Evolutionary conservation across 2,329 filamentous ascomycete genomes (phyloP), one percentile per base, ranked within the genome.

Genomic region (Xylariaceae sp.): DNA sequence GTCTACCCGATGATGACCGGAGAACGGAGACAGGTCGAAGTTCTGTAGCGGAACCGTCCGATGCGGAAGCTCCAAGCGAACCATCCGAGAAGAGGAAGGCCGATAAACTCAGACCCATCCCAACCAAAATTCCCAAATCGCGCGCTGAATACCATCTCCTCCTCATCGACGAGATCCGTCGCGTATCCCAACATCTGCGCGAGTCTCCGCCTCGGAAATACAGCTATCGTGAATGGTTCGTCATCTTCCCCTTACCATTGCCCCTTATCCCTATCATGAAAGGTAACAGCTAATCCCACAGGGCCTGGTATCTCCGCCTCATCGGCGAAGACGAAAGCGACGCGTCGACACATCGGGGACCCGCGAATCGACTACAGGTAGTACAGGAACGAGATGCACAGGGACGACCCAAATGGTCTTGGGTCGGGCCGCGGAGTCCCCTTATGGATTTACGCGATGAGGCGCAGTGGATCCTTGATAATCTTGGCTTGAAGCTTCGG

Each of bases 271-370:
- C 37, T 42, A 9, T 42, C 37, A 42, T 42, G 37, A 42, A 39
- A 39, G 37, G n/a, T 18, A n/a, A 4, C 49, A 6, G 10, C 52
- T 60, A 6, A 62, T 51, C 23, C 23, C 37, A n/a, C 15, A 92
- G 65, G 92, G 88, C 88, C 0, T 89, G 90, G 77, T 94, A 90
- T 67, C 86, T 92, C 6, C 82, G 84, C 18, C 79, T 96, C 37
- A 89, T 96, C n/a, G 84, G 84, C 51, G 83, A 86, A 68, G 82
- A 86, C 69, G 83, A 87, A 68, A 74, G 73, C 57, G 76, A 76
- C 63, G 74, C 80, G 1, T 72, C 75, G 4, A 80, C 74, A 15
- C 84, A 87, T 67, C 71, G 77, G n/a, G 77, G 74, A 44, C 67
- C 70, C 1, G 54, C 58, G 11, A 62, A 58, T 30, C 62, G 60